Base-by-base conservation (phyloP, 768 basidiomycete genomes). In the Suillus brevipes region DNA sequence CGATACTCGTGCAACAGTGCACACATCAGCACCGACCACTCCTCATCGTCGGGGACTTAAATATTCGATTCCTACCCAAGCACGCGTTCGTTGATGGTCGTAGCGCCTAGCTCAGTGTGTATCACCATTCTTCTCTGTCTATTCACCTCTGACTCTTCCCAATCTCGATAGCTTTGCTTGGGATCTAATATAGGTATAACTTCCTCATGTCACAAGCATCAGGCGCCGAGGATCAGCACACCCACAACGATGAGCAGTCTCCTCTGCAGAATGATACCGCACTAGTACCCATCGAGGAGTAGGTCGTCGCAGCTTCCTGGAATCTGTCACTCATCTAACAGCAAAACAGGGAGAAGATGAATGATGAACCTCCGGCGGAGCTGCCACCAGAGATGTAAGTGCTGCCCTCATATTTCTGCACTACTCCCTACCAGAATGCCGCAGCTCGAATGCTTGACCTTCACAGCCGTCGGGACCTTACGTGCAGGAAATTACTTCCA, bases 181-280 rank as follows among this genome's bases (percentile, higher is more conserved):
- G 2, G 14, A 50, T 28, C 10, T 3, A 31, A 31, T 5, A 31
- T 31, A 31, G 31, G 31, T 31, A 36, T 36, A 36, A 36, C 34
- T 98, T 64, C 31, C 10, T 55, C 18, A 55, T 55, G 53, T 55
- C 53, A 55, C 18, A 14, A 55, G 10, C 53, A 55, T 34, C 53
- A 34, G 10, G 10, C 31, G 6, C 9, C 5, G 9, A 10, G 10
- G 10, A 20, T 55, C 31, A 20, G 5, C 31, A 10, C 53, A 3
- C 20, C 9, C 8, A 34, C 18, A 20, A 31, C 20, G 20, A 20
- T 31, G 31, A 20, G 10, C 31, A 12, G 1, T 18, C 31, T 55
- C 10, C 2, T 5, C 10, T 9, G 10, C 9, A 20, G 2, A 55
- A 20, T 20, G 53, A 20, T 10, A 12, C 5, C 6, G 53, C 4